phyloP scores from a whole-genome alignment of 495 filamentous ascomycete species.

The Viridothelium virens region DNA sequence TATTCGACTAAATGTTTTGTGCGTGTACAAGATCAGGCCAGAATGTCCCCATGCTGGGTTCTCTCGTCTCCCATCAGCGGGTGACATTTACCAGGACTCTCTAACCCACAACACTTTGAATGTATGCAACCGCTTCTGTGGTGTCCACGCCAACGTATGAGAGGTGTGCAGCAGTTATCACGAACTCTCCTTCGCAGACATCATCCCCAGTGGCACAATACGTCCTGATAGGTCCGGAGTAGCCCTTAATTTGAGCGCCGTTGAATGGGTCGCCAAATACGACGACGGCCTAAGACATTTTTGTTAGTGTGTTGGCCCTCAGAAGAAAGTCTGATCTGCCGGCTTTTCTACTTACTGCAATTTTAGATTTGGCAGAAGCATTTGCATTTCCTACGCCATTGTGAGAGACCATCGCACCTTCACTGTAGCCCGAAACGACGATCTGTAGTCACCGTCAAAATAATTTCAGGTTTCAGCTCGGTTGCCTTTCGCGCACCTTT shows the following conservation, averaged over 20 bases:
- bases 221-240: neutral
- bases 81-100: neutral
- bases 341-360: neutral
- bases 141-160: conserved; percentile 1
- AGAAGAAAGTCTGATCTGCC: neutral
- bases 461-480: neutral
- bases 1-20: too few relatives aligned
- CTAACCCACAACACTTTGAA: neutral
- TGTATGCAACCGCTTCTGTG: conserved; percentile 2
- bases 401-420: neutral
- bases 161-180: neutral
- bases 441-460: neutral
- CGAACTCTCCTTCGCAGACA: neutral
- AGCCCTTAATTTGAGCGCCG: neutral
- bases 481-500: neutral
- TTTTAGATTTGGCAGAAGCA: neutral
- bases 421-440: conserved; percentile 1
- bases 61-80: neutral
- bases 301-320: neutral
- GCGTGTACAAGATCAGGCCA: neutral
- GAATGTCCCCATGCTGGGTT: neutral
- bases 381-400: neutral
- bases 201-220: neutral
- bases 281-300: neutral
- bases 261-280: conserved; percentile 3